Conservation (phyloP, 129 eudicot genomes). For the carrot (Daucus carota) region DH1_v3.0 NC_030386.2:20266001-20266500, state of each 20-base stretch:
- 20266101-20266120: constrained; percentile 40
- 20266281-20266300: background rate
- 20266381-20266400: too few species aligned
- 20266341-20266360: too few species aligned
- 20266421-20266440: too few species aligned
- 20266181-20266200: constrained; percentile 62
- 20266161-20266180: constrained; percentile 33
- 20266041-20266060: constrained; percentile 23
- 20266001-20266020: constrained; percentile 40
- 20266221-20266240: constrained; percentile 47
- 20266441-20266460: too few species aligned
- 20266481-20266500: too few species aligned
- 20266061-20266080: constrained; percentile 43
- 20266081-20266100: constrained; percentile 54
- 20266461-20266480: too few species aligned
- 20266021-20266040: constrained; percentile 39
- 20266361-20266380: too few species aligned
- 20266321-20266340: background rate
- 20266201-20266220: constrained; percentile 46
- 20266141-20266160: constrained; percentile 17
- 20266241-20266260: constrained; percentile 45
- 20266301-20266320: background rate
- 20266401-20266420: too few species aligned
- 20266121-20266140: constrained; percentile 31
- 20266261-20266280: constrained; percentile 33